These are phyloP conservation scores for Fonsecaea erecta DNA, from an alignment of 2,329 filamentous ascomycete genomes.

Conservation along the genomic window DNA sequence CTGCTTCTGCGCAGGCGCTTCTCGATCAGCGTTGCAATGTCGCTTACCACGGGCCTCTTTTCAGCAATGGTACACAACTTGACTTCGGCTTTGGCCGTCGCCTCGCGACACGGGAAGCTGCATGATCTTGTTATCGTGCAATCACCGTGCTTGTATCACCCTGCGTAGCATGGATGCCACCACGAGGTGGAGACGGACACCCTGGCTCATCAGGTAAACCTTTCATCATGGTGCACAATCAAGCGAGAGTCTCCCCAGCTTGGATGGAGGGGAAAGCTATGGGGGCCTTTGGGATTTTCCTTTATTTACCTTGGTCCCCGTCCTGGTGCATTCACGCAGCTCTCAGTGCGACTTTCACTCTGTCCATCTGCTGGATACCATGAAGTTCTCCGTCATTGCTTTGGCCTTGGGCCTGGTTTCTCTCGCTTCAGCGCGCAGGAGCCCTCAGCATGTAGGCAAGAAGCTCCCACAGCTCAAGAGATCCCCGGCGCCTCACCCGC, in stretches of 20 bases:
- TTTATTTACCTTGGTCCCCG: constrained; percentile 4
- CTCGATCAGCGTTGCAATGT: constrained; percentile 9
- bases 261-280: constrained; percentile 1
- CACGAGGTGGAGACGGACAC: constrained; percentile 2
- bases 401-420: constrained; percentile 28
- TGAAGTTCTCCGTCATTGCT: constrained; percentile 32
- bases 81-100: constrained; percentile 12
- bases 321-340: not conserved
- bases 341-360: not conserved
- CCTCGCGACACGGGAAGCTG: constrained; percentile 2
- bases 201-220: not conserved
- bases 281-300: not conserved
- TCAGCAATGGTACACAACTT: constrained; percentile 6
- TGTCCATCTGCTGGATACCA: constrained; percentile 11
- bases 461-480: constrained; percentile 30
- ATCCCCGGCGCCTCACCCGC: constrained; percentile 16
- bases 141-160: constrained; percentile 13
- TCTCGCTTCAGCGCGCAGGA: constrained; percentile 29
- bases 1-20: constrained; percentile 6
- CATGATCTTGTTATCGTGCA: constrained; percentile 24
- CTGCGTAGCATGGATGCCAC: not conserved
- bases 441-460: constrained; percentile 36
- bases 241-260: constrained; percentile 1
- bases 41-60: not conserved
- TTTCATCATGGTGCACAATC: constrained; percentile 5